Evolutionary conservation across 139 green algal species (phyloP), one percentile per base, ranked within the genome.

Genomic region (Ettlia oleoabundans): DNA sequence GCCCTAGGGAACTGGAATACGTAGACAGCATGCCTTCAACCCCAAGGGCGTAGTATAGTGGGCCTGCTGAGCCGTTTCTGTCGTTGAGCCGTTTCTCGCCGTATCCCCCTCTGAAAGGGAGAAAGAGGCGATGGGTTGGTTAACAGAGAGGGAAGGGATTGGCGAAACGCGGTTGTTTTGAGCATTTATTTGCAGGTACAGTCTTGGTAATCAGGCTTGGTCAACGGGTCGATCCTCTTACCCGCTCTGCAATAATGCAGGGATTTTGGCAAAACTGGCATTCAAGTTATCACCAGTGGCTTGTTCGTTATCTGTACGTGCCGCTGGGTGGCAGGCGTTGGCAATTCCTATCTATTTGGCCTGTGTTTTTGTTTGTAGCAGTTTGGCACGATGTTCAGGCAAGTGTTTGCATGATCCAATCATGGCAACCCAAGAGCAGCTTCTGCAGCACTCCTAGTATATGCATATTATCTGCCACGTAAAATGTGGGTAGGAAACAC

Each of bases 211-310:
- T 33, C 2, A 37, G 13, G 24, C n/a, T n/a, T n/a, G n/a, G n/a
- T n/a, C n/a, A n/a, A n/a, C n/a, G n/a, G n/a, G n/a, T n/a, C n/a
- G n/a, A n/a, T n/a, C n/a, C n/a, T n/a, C n/a, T n/a, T n/a, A n/a
- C n/a, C 8, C 30, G 10, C 26, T 68, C 26, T 68, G 3, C 77
- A 26, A 33, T 35, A 35, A 55, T 47, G 43, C 84, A 95, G 86
- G 94, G 94, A 0, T 98, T 98, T 77, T 99, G 96, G 96, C 91
- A 90, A 40, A 91, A 88, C 58, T 99, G 96, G 96, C 96, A 99
- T 76, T 85, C 93, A 7, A 97, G 92, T 43, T 99, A 93, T 89
- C 98, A 99, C 83, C 85, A 80, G n/a, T 98, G 94, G 94, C 90
- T 98, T 79, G 93, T 98, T 40, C 88, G 92, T 0, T 99, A 99